Percentiles rank a stretch among this genome's conserved stretches.
Evolutionary conservation across 352 stramenopile genomes (phyloP).

Genomic region (Globisporangium splendens): DNA sequence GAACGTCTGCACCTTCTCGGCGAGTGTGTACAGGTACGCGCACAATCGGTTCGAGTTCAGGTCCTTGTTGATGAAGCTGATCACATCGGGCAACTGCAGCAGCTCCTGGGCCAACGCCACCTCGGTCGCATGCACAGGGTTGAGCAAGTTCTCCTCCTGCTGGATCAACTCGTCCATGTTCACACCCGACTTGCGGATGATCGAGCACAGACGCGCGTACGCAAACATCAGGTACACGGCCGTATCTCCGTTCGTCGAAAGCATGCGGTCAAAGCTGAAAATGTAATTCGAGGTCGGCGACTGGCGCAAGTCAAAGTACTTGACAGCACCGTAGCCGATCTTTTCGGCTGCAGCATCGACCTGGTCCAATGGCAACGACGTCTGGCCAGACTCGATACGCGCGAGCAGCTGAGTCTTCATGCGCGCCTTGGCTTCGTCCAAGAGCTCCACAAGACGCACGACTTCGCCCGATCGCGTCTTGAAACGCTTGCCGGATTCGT

Average conservation of each 20-base stretch:
- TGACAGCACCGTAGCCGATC: conserved; percentile 98
- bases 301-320: conserved; percentile 99
- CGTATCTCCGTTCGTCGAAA: conserved; percentile 99
- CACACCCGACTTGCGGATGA: conserved; percentile 93
- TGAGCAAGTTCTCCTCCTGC: conserved; percentile 51
- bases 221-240: conserved; percentile 99
- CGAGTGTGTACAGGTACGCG: conserved; percentile 97
- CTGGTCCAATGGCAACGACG: conserved; percentile 85
- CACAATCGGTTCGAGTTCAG: conserved; percentile 97
- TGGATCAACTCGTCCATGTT: conserved; percentile 71
- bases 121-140: conserved; percentile 82
- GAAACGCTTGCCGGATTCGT: conserved; percentile 92
- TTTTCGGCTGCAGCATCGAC: conserved; percentile 92
- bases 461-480: conserved; percentile 98
- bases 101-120: conserved; percentile 93
- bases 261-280: conserved; percentile 99
- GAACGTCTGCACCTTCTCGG: conserved; percentile 97
- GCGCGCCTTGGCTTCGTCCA: conserved; percentile 95
- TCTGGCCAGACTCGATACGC: conserved; percentile 91
- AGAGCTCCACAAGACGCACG: conserved; percentile 97
- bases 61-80: conserved; percentile 93
- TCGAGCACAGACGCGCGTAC: conserved; percentile 96
- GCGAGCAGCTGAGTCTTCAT: conserved; percentile 93
- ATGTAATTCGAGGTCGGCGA: conserved; percentile 98
- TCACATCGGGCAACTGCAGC: conserved; percentile 94